Percentiles rank a stretch among this genome's conserved stretches.
phyloP scores from a whole-genome alignment of 768 basidiomycete species.

The Suillus spraguei region DNA sequence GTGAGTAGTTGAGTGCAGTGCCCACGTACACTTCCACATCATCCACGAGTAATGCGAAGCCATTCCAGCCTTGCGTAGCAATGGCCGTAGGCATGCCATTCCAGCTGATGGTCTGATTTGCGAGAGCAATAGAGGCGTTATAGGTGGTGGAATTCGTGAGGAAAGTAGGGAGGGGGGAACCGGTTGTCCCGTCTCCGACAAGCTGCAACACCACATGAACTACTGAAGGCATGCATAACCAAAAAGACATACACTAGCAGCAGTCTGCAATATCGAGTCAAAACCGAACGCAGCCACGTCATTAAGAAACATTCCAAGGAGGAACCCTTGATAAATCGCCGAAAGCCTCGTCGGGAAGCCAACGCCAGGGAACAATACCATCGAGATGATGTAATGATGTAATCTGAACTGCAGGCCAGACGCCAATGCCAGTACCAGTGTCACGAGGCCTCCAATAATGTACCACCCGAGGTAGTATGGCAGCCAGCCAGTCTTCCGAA shows the following conservation, averaged over 20 bases:
- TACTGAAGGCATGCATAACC: constrained; percentile 3
- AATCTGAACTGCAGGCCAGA: constrained; percentile 71
- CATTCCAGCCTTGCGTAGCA: constrained; percentile 57
- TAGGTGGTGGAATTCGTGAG: constrained; percentile 74
- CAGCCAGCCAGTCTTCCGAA: constrained; percentile 84
- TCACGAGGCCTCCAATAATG: constrained; percentile 62
- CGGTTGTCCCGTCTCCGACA: constrained; percentile 68
- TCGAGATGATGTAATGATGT: constrained; percentile 83
- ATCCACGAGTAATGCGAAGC: constrained; percentile 80
- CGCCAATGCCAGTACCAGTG: constrained; percentile 65
- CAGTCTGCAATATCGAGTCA: constrained; percentile 78
- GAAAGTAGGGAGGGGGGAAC: constrained; percentile 71
- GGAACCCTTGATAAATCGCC: constrained; percentile 78
- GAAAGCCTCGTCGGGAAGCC: constrained; percentile 82
- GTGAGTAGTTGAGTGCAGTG: constrained; percentile 65
- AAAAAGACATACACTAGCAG: constrained; percentile 54
- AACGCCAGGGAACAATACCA: constrained; percentile 74
- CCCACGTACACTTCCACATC: constrained; percentile 85
- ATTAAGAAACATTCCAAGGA: constrained; percentile 82
- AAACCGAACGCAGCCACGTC: constrained; percentile 81
- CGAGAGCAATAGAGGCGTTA: constrained; percentile 53
- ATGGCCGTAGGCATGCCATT: constrained; percentile 40
- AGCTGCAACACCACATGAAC: constrained; percentile 47
- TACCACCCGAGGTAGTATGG: constrained; percentile 80
- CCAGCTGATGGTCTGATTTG: constrained; percentile 63